These are phyloP conservation scores for Ammopiptanthus mongolicus DNA, from an alignment of 306 rosid genomes.

Conservation along the genomic window DNA sequence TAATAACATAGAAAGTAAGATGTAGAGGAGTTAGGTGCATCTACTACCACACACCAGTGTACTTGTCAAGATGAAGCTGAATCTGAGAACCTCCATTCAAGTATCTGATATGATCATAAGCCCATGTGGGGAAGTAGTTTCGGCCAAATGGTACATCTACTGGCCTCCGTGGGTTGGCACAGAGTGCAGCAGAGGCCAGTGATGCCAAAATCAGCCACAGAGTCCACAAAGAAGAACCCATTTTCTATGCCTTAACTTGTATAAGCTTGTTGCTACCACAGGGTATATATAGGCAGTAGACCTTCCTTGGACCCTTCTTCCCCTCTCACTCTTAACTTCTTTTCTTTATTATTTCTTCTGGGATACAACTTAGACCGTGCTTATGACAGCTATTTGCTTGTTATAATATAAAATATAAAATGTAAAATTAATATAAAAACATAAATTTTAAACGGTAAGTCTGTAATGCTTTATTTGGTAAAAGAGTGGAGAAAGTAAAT, in stretches of 20 bases:
- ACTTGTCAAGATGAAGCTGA: constrained; percentile 66
- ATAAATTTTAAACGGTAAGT: no score
- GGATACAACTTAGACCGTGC: not conserved
- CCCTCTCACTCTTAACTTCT: not conserved
- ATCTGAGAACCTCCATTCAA: constrained; percentile 62
- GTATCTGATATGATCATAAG: constrained; percentile 82
- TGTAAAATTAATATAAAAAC: no score
- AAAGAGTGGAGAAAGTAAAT: no score
- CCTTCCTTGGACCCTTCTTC: not conserved
- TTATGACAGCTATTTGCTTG: no score
- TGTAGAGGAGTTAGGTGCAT: not conserved
- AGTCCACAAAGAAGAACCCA: constrained; percentile 30
- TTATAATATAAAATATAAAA: no score
- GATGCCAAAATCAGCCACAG: constrained; percentile 21
- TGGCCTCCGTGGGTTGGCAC: constrained; percentile 37
- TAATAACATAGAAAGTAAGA: not conserved
- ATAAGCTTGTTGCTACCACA: not conserved
- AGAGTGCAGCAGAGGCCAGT: constrained; percentile 21
- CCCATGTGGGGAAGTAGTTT: constrained; percentile 79
- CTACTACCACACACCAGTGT: constrained; percentile 50
- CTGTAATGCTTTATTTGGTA: no score
- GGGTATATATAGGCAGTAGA: constrained; percentile 2
- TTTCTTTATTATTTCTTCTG: not conserved
- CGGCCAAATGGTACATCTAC: constrained; percentile 55
- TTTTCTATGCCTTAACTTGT: constrained; percentile 3